A percentile compares a stretch with the other conserved stretches of the same genome.
Conservation (phyloP, 768 basidiomycete species). For the Flagelloscypha sp. region DNA sequence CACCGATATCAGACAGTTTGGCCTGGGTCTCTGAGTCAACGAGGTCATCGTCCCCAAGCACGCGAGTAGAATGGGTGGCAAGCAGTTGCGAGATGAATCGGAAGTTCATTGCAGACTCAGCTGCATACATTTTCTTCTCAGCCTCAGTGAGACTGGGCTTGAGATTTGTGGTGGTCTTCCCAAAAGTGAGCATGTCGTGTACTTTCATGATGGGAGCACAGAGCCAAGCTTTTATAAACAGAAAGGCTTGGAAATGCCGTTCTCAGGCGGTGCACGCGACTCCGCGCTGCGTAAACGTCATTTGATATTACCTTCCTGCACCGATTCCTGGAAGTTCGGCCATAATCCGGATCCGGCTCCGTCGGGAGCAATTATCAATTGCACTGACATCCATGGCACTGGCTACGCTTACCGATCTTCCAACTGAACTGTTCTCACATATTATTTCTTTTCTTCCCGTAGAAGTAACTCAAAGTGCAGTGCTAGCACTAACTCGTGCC, state of each 20-base stretch:
- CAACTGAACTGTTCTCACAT: slow-evolving; percentile 56
- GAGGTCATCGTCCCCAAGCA: slow-evolving; percentile 32
- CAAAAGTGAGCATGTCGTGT: no score
- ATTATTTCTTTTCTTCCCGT: slow-evolving; percentile 48
- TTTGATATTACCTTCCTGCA: no score
- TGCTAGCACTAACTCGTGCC: slow-evolving; percentile 53
- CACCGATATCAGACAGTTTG: slow-evolving; percentile 38
- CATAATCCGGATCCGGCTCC: no score
- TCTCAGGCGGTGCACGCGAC: no score
- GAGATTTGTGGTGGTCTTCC: no score
- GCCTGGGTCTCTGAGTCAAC: slow-evolving; percentile 26
- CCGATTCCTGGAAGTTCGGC: no score
- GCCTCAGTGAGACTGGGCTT: slow-evolving; percentile 35
- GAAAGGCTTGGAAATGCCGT: no score
- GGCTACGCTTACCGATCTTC: slow-evolving; percentile 31
- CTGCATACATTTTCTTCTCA: slow-evolving; percentile 41
- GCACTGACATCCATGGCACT: no score
- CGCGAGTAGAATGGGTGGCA: slow-evolving; percentile 36
- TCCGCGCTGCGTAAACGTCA: no score
- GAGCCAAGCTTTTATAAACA: no score
- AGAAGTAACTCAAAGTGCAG: slow-evolving; percentile 38
- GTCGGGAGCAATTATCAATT: no score
- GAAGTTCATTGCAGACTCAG: slow-evolving; percentile 48
- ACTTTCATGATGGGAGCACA: no score
- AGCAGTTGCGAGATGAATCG: slow-evolving; percentile 43